A percentile compares a stretch with the other conserved stretches of the same genome.
Conservation (phyloP, 148 eudicot species). For the Chenopodium berlandieri region DNA sequence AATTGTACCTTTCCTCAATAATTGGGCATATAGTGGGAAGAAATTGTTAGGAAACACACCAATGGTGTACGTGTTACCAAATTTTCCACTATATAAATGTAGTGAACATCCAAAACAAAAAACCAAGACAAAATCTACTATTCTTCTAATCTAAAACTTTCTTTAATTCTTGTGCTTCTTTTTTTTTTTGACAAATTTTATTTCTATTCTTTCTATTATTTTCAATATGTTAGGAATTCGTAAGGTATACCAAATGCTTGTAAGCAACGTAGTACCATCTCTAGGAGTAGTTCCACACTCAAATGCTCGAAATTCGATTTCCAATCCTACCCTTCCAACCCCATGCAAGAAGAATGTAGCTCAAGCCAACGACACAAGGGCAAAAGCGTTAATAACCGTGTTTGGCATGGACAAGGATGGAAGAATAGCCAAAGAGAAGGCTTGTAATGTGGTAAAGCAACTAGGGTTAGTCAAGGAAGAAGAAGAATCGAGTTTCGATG, state of each 20-base stretch:
- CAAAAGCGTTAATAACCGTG: constrained; percentile 34
- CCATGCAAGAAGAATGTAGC: constrained; percentile 15
- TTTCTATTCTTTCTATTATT: background rate
- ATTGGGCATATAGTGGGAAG: constrained; percentile 19
- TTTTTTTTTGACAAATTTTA: background rate
- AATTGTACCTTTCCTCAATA: background rate
- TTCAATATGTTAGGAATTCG: constrained; percentile 31
- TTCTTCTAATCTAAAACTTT: background rate
- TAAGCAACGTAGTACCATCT: constrained; percentile 24
- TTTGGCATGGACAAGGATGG: constrained; percentile 45
- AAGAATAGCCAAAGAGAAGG: constrained; percentile 36
- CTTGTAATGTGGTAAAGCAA: constrained; percentile 32
- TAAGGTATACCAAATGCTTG: constrained; percentile 23
- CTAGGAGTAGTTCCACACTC: constrained; percentile 35
- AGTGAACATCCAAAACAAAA: constrained; percentile 1
- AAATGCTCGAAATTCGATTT: constrained; percentile 11
- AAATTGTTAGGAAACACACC: constrained; percentile 30
- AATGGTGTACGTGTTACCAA: constrained; percentile 6
- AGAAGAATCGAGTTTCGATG: constrained; percentile 22
- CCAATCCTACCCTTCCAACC: constrained; percentile 15
- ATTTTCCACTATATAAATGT: constrained; percentile 27
- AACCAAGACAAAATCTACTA: background rate
- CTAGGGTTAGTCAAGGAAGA: constrained; percentile 33
- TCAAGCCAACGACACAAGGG: constrained; percentile 29
- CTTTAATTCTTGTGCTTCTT: background rate